Evolutionary conservation across 371 early-diverging fungal species (phyloP), one percentile per base, ranked within the genome.

Genomic region (Smittium culicis): DNA sequence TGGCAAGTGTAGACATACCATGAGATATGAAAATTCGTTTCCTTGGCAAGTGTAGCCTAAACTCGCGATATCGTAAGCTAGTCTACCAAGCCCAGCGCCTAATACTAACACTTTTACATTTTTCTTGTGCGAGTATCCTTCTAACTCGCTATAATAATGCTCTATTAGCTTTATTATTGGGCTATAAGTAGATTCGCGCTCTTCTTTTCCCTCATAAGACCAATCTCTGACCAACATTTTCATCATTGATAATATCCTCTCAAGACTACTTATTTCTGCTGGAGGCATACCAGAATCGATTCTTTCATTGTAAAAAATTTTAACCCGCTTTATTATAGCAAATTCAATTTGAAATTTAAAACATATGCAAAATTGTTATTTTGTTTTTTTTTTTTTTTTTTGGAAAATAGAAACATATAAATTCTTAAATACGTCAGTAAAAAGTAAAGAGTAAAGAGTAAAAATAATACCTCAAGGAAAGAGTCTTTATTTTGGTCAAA

Each of bases 211-310:
- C 83, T 86, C 88, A 32, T 62, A 83, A 8, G 89, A 80, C 97
- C 97, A 96, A 72, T 96, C 97, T 35, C 97, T 80, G 32, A 92
- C 92, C 80, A 94, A 89, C 73, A 92, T 93, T 70, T 88, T 86
- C 66, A 96, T 73, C 0, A 93, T 93, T 66, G 86, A 87, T 33
- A 86, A 82, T 2, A 94, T 86, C 79, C 89, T 90, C 73, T 92
- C 93, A 87, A 93, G 88, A 66, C 93, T 89, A 63, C 73, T 74
- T 31, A 86, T 83, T 1, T 83, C 73, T 16, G 85, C 82, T 28
- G 80, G 79, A n/a, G 82, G 79, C 30, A 69, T 67, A 3, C 75
- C 73, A 24, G 68, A 31, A 54, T 29, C 72, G 72, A 54, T 71
- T 68, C 74, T 64, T 29, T 60, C 34, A 34, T 29, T 59, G 27